phyloP scores from a whole-genome alignment of 192 early-diverging fungal species.

The Kappamyces sp. region DNA sequence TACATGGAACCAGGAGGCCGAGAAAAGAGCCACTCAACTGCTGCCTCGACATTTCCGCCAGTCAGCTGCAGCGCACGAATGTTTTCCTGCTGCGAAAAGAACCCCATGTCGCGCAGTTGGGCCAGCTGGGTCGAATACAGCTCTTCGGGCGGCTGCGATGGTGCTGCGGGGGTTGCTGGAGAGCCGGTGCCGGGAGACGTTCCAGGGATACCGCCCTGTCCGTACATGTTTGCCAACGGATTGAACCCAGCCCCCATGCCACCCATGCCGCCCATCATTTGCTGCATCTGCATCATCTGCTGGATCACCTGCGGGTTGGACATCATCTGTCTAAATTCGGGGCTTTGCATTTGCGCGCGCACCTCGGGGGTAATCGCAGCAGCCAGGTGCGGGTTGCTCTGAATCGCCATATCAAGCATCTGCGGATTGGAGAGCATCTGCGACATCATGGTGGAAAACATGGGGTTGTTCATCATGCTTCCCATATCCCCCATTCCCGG shows the following conservation, averaged over 20 bases:
- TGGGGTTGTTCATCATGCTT: conserved; percentile 70
- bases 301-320: conserved; percentile 77
- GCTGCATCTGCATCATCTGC: conserved; percentile 62
- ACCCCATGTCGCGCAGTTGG: conserved; percentile 93
- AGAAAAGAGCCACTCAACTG: conserved; percentile 77
- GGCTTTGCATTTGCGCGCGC: conserved; percentile 72
- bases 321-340: conserved; percentile 56
- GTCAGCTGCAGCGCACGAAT: conserved; percentile 77
- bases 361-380: conserved; percentile 75
- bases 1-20: conserved; percentile 32
- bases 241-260: conserved; percentile 14
- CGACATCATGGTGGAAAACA: conserved; percentile 73
- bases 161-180: conserved; percentile 18
- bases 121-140: conserved; percentile 62
- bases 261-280: conserved; percentile 34
- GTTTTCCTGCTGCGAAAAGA: conserved; percentile 82
- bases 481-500: conserved; percentile 47
- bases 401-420: conserved; percentile 76
- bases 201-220: conserved; percentile 3
- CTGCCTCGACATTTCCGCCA: conserved; percentile 86
- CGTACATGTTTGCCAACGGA: conserved; percentile 14
- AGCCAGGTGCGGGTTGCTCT: conserved; percentile 73
- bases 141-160: conserved; percentile 42
- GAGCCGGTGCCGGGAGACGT: not conserved
- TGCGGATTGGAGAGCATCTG: conserved; percentile 77